phyloP scores from a whole-genome alignment of 805 yeast species.

The Pichia paraexigua region DNA sequence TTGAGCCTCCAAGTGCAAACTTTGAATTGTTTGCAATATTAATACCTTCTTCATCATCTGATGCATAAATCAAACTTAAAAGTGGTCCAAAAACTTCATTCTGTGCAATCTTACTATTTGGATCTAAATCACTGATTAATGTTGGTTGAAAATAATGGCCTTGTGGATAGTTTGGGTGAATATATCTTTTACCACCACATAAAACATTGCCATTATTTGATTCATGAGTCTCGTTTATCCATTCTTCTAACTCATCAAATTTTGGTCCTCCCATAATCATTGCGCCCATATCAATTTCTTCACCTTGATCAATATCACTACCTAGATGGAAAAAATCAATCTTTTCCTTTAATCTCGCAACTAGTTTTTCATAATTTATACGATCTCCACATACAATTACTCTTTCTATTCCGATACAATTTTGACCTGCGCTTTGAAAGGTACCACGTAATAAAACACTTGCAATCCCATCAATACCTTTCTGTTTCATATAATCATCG shows the following conservation, averaged over 20 bases:
- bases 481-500: slow-evolving; percentile 60
- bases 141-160: slow-evolving; percentile 95
- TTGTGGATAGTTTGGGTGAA: slow-evolving; percentile 89
- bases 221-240: slow-evolving; percentile 64
- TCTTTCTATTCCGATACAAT: slow-evolving; percentile 95
- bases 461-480: slow-evolving; percentile 43
- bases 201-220: slow-evolving; percentile 70
- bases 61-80: slow-evolving; percentile 69
- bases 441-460: slow-evolving; percentile 90
- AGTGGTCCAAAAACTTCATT: slow-evolving; percentile 96
- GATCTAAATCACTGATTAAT: slow-evolving; percentile 70
- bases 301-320: slow-evolving; percentile 84
- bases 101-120: slow-evolving; percentile 70
- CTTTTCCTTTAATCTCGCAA: slow-evolving; percentile 46
- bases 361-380: slow-evolving; percentile 57
- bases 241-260: slow-evolving; percentile 56
- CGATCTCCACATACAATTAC: slow-evolving; percentile 64
- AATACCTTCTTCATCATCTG: slow-evolving; percentile 57
- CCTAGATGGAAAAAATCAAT: slow-evolving; percentile 67
- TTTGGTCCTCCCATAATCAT: slow-evolving; percentile 70
- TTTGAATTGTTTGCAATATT: slow-evolving; percentile 74
- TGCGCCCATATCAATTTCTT: slow-evolving; percentile 94
- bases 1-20: slow-evolving; percentile 88
- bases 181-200: slow-evolving; percentile 71
- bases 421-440: slow-evolving; percentile 96